Percentiles rank a stretch among this genome's conserved stretches.
These are phyloP conservation scores for Calocera viscosa DNA, from an alignment of 768 basidiomycete genomes.

Conservation along the genomic window DNA sequence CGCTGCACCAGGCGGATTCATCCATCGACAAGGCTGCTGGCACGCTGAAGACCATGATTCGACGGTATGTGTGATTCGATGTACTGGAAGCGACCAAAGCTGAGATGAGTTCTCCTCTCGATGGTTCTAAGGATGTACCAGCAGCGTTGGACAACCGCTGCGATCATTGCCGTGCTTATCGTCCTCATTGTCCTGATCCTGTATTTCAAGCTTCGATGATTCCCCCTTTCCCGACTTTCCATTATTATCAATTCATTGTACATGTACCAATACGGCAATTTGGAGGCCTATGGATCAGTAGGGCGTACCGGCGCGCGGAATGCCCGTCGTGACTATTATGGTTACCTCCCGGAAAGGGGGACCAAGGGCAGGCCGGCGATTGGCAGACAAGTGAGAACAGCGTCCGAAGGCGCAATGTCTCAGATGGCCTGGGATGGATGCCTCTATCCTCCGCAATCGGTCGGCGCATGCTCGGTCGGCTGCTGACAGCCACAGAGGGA, in stretches of 20 bases:
- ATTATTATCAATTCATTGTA: background rate
- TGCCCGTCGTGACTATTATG: background rate
- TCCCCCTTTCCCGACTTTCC: background rate
- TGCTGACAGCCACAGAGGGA: background rate
- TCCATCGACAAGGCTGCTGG: conserved; percentile 84
- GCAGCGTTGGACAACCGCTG: conserved; percentile 76
- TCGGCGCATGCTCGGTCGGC: background rate
- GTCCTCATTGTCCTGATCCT: conserved; percentile 69
- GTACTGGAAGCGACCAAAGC: conserved; percentile 7
- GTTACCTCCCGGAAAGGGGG: background rate
- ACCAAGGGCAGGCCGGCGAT: background rate
- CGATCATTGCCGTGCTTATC: conserved; percentile 74
- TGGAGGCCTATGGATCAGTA: background rate
- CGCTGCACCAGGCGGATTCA: conserved; percentile 70
- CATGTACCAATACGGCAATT: background rate
- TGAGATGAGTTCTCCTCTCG: conserved; percentile 10
- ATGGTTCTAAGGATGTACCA: conserved; percentile 75
- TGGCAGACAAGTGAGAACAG: background rate
- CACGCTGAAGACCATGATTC: conserved; percentile 90
- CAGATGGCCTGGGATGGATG: background rate
- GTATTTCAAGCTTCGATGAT: conserved; percentile 51
- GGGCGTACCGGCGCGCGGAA: background rate
- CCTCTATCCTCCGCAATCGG: background rate
- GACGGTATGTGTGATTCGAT: conserved; percentile 48
- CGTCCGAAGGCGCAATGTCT: background rate